A percentile compares a stretch with the other conserved stretches of the same genome.
Conservation (phyloP, 1,284 basidiomycete genomes). For the Ceratorhiza oryzae-sativae region DNA sequence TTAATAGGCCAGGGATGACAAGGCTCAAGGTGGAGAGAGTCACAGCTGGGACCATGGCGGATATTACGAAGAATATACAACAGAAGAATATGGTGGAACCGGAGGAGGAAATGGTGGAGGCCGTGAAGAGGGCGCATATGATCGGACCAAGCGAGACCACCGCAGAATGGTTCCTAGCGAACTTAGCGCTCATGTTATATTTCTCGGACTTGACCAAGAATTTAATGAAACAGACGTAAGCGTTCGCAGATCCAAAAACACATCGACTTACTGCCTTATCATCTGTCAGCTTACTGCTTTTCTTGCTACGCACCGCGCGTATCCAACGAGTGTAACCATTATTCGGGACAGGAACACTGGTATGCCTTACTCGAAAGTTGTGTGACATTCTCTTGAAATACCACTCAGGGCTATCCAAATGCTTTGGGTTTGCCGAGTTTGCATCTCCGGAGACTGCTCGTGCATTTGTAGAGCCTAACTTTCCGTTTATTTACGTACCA, state of each 20-base stretch:
- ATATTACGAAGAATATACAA: constrained; percentile 47
- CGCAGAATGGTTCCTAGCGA: constrained; percentile 79
- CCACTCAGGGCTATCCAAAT: constrained; percentile 77
- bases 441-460: constrained; percentile 80
- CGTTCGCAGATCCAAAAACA: constrained; percentile 48
- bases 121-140: constrained; percentile 50
- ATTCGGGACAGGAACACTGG: constrained; percentile 92
- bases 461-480: constrained; percentile 85
- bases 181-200: constrained; percentile 87
- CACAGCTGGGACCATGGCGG: constrained; percentile 51
- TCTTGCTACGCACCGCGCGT: constrained; percentile 73
- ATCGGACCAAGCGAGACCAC: constrained; percentile 47
- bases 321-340: constrained; percentile 85
- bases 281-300: constrained; percentile 73
- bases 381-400: constrained; percentile 68
- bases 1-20: constrained; percentile 41
- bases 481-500: constrained; percentile 83
- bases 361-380: constrained; percentile 72
- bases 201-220: constrained; percentile 87
- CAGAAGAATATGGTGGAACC: constrained; percentile 24
- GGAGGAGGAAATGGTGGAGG: constrained; percentile 34
- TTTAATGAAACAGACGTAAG: constrained; percentile 89
- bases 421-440: constrained; percentile 95
- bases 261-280: constrained; percentile 2
- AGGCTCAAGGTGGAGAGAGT: constrained; percentile 53